Percentiles rank a stretch among this genome's conserved stretches.
Conservation (phyloP, 2,329 filamentous ascomycete genomes). For the Apiospora rasikravindrae region DNA sequence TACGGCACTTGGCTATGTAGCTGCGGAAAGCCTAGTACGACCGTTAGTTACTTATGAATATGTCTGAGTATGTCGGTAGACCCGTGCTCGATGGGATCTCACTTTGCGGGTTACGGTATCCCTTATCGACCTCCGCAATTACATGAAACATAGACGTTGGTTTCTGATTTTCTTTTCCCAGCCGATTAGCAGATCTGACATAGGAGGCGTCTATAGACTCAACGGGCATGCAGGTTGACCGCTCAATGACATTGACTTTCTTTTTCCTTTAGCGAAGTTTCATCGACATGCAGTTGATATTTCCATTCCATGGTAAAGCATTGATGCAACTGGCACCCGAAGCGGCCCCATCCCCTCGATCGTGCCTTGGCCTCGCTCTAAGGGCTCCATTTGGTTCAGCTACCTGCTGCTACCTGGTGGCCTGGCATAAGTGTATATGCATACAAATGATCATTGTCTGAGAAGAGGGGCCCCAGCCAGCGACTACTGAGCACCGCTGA, state of each 20-base stretch:
- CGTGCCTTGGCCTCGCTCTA: background rate
- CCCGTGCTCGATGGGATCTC: background rate
- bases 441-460: too few relatives aligned
- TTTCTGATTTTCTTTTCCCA: background rate
- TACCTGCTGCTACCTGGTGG: background rate
- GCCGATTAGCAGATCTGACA: background rate
- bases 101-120: background rate
- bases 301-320: background rate
- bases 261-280: conserved; percentile 11
- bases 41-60: background rate
- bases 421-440: background rate
- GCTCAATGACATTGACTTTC: conserved; percentile 13
- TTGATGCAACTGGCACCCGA: background rate
- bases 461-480: background rate
- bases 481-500: background rate
- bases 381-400: background rate
- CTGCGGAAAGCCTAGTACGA: background rate
- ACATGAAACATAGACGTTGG: conserved; percentile 7
- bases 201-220: background rate
- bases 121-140: background rate
- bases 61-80: too few relatives aligned
- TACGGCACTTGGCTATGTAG: background rate
- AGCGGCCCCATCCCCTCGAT: background rate
- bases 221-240: conserved; percentile 10
- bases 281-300: background rate